phyloP scores from a whole-genome alignment of 2,329 filamentous ascomycete species.

The Chaetomium sp. region DNA sequence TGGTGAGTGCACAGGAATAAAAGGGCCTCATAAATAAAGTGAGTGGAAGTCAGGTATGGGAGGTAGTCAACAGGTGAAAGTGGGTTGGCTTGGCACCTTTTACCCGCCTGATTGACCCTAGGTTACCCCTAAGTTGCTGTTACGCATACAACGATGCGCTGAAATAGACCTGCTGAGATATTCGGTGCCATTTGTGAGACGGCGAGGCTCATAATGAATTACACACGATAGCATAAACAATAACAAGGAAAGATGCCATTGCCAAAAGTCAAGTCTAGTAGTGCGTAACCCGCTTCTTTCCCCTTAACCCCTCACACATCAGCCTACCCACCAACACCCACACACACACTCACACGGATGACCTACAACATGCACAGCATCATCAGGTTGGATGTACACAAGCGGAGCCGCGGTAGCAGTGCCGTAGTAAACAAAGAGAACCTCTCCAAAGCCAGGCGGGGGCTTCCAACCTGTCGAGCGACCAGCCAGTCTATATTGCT shows the following conservation, averaged over 20 bases:
- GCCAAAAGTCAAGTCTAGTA: constrained; percentile 4
- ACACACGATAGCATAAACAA: neutral
- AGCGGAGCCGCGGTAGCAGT: neutral
- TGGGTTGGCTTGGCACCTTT: constrained; percentile 2
- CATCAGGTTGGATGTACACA: constrained; percentile 4
- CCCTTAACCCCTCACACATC: neutral
- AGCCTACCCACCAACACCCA: neutral
- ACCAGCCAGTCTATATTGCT: neutral
- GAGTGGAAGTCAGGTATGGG: neutral
- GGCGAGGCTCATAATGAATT: neutral
- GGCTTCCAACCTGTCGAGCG: neutral
- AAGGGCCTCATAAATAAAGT: neutral
- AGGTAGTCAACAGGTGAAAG: neutral
- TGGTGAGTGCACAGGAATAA: neutral
- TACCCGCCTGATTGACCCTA: neutral
- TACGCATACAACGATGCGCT: neutral
- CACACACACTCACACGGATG: neutral
- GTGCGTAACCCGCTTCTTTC: neutral
- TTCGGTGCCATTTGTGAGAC: neutral
- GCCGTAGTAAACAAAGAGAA: constrained; percentile 1
- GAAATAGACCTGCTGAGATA: neutral
- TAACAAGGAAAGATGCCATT: neutral
- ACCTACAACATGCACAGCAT: neutral
- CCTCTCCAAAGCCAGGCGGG: neutral
- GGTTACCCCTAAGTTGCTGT: neutral